Evolutionary conservation across 2,329 filamentous ascomycete species (phyloP), one percentile per base, ranked within the genome.

Genomic region (Epichloe amarillans): DNA sequence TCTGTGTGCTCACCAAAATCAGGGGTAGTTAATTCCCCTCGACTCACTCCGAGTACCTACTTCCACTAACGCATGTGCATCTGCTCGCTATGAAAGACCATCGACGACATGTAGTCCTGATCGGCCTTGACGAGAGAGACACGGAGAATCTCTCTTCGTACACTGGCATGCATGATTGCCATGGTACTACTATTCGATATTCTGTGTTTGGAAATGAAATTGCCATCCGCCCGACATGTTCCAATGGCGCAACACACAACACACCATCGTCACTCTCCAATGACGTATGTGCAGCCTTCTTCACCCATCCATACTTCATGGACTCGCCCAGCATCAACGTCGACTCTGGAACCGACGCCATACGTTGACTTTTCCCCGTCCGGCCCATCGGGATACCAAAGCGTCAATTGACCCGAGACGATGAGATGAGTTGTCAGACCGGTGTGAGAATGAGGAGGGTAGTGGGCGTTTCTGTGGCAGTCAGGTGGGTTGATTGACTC

Each of bases 291-390:
- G 62, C 84, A 87, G 0, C 84, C 84, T 53, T 76, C 68, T 1
- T 64, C 57, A 1, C 83, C 83, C 45, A 86, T 74, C 79, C 82
- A 86, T 1, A 87, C 83, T 66, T 87, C 82, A 57, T 88, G 84
- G 12, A 76, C 62, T 52, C 74, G 72, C 7, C 74, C 72, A 2
- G 82, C 80, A 33, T 82, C 80, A 3, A 88, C 81, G 60, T 87
- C 83, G 38, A 86, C 67, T 39, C 83, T 70, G 40, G 76, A 76
- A 1, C 83, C 84, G 1, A 74, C 72, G 0, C 75, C 72, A 54
- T 79, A 81, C 0, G 76, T 80, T 52, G 74, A 73, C 64, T 79
- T 84, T 55, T 68, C 70, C 0, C 75, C 69, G 30, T 66, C 64
- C 17, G 68, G 59, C 52, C 85, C 82, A 12, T 80, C 64, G 0